Base-by-base conservation (phyloP, 1,139 yeast species). In the Meyerozyma elateridarum region DNA sequence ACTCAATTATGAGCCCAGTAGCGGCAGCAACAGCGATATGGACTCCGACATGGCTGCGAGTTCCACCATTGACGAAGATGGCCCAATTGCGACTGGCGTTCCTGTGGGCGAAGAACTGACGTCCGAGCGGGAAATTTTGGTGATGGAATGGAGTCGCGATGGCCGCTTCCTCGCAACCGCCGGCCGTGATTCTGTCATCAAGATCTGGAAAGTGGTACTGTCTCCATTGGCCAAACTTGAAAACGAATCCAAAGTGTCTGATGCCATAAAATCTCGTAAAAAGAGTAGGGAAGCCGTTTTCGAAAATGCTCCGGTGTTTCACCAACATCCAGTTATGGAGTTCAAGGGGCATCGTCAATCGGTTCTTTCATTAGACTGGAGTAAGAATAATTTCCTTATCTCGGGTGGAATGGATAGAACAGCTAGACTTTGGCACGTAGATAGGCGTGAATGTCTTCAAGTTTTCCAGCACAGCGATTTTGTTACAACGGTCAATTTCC, bases 381-480 rank as follows among this genome's bases (percentile, higher is more conserved):
- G 94, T 36, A 83, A 82, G 44, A 88, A 88, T 56, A 82, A 81
- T 49, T 89, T 89, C 42, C 54, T 89, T 20, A 52, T 88, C 1
- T 71, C 94, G 1, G 82, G 94, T 3, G 82, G 95, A 6, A 85
- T 85, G 84, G 97, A 89, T 56, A 74, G 76, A 42, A 81, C 94
- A 0, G 95, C 79, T 1, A 73, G 76, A 39, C 59, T 89, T 30
- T 89, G 96, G 96, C 95, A 89, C 53, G 72, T 82, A 8, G 85
- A 84, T 28, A 64, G 89, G 30, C 59, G 59, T 2, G 70, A 65
- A 12, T 77, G 87, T 36, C 61, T 89, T 20, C 73, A 82, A 34
- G 68, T 79, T 1, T 88, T 85, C 50, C 54, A 59, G 17, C 93
- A 87, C 49, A 73, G 78, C 20, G 95, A 87, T 54, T 83, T 85